phyloP scores from a whole-genome alignment of 441 rosid species.

The Croton setiger region DNA sequence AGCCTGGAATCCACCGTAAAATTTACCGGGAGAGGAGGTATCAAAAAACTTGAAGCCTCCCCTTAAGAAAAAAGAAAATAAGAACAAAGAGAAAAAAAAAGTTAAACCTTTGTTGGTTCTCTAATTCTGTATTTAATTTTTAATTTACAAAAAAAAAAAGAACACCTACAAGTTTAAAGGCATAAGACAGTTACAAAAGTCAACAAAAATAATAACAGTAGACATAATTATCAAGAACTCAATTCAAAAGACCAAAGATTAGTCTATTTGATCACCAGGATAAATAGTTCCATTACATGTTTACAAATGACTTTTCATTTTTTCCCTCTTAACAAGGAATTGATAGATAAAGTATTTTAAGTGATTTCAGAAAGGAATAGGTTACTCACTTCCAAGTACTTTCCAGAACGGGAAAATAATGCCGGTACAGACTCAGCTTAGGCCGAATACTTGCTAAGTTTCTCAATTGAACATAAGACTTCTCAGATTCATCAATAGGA shows the following conservation, averaged over 20 bases:
- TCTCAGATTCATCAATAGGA: constrained; percentile 25
- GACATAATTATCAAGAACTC: neutral
- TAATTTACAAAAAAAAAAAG: neutral
- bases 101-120: constrained; percentile 1
- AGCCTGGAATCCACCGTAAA: constrained; percentile 50
- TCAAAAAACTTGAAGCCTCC: constrained; percentile 49
- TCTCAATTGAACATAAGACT: constrained; percentile 21
- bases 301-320: neutral
- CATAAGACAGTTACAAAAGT: neutral
- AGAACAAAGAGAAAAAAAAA: neutral
- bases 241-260: neutral
- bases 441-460: constrained; percentile 17
- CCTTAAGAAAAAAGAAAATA: constrained; percentile 36
- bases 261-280: neutral
- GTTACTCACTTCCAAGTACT: constrained; percentile 61
- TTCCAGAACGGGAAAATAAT: constrained; percentile 34
- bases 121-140: neutral
- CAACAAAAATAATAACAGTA: neutral
- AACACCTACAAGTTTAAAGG: neutral
- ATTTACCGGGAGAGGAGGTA: constrained; percentile 26
- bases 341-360: neutral
- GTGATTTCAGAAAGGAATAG: constrained; percentile 7
- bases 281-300: neutral
- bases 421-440: constrained; percentile 17
- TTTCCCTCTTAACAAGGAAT: neutral